Conservation (phyloP, 345 rosid species). For the Corchorus capsularis region DNA sequence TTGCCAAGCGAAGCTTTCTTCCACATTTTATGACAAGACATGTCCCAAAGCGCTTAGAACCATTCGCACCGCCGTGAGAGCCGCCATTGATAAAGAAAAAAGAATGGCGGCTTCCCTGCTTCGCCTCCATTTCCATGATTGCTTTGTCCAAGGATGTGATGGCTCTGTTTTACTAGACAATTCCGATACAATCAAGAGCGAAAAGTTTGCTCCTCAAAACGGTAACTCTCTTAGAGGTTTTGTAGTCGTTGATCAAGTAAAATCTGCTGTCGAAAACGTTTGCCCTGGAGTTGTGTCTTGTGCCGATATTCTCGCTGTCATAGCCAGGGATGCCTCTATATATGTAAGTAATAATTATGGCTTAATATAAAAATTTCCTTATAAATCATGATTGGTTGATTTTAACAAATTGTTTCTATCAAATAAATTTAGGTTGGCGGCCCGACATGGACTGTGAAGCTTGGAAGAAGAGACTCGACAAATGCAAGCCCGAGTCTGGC, state of each 20-base stretch:
- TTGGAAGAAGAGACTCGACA: constrained; percentile 58
- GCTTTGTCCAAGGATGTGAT: constrained; percentile 64
- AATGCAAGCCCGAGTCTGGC: constrained; percentile 34
- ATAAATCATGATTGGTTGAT: background rate
- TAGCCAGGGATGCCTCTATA: constrained; percentile 46
- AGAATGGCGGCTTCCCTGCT: constrained; percentile 66
- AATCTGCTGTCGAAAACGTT: constrained; percentile 48
- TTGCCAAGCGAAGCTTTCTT: constrained; percentile 44
- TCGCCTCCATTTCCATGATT: constrained; percentile 71
- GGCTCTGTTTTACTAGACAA: constrained; percentile 52
- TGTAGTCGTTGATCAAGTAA: constrained; percentile 46
- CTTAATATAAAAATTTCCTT: background rate
- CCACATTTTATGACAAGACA: constrained; percentile 47
- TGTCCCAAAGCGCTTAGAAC: constrained; percentile 48
- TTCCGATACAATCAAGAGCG: constrained; percentile 32
- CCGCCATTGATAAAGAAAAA: constrained; percentile 35
- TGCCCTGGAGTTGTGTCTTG: constrained; percentile 65
- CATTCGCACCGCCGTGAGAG: constrained; percentile 39
- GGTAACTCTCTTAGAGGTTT: constrained; percentile 31
- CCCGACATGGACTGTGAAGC: constrained; percentile 40
- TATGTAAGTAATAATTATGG: constrained; percentile 24
- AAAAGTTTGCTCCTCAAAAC: constrained; percentile 40
- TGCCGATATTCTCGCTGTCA: constrained; percentile 56
- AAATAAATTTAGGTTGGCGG: constrained; percentile 42
- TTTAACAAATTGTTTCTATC: background rate